A percentile compares a stretch with the other conserved stretches of the same genome.
phyloP scores from a whole-genome alignment of 1,139 yeast species.

The Blastobotrys proliferans region DNA sequence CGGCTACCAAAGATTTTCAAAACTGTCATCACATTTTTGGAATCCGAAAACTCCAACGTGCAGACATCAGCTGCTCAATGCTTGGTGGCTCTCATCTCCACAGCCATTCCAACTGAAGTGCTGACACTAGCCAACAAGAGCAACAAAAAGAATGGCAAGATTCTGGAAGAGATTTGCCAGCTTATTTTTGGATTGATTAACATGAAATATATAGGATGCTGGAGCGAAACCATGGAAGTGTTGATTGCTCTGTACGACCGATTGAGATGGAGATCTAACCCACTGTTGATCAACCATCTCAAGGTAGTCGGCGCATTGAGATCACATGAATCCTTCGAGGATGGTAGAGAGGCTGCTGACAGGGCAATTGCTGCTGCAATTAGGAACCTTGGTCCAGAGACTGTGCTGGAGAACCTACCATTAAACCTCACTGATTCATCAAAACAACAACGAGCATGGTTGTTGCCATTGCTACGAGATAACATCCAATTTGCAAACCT shows the following conservation, averaged over 20 bases:
- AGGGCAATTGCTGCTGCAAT: slow-evolving; percentile 75
- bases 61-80: slow-evolving; percentile 81
- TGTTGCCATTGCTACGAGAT: slow-evolving; percentile 88
- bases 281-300: slow-evolving; percentile 63
- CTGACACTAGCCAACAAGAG: slow-evolving; percentile 46
- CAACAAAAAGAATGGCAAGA: slow-evolving; percentile 50
- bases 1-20: slow-evolving; percentile 57
- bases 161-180: slow-evolving; percentile 50
- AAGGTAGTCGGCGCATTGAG: slow-evolving; percentile 83
- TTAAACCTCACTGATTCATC: slow-evolving; percentile 55
- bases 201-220: slow-evolving; percentile 72
- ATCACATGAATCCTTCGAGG: slow-evolving; percentile 67
- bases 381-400: slow-evolving; percentile 79
- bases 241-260: slow-evolving; percentile 61
- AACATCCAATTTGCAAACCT: slow-evolving; percentile 70
- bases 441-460: slow-evolving; percentile 81
- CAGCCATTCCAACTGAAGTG: slow-evolving; percentile 58
- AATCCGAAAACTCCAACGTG: slow-evolving; percentile 64
- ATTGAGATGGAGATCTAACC: slow-evolving; percentile 65
- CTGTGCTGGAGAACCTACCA: slow-evolving; percentile 69
- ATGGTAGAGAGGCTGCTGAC: slow-evolving; percentile 76
- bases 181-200: slow-evolving; percentile 54
- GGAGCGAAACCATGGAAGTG: slow-evolving; percentile 69
- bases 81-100: slow-evolving; percentile 66
- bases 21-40: slow-evolving; percentile 55